A percentile compares a stretch with the other conserved stretches of the same genome.
Conservation (phyloP, 805 yeast genomes). For the Kuraishia capsulata region DNA sequence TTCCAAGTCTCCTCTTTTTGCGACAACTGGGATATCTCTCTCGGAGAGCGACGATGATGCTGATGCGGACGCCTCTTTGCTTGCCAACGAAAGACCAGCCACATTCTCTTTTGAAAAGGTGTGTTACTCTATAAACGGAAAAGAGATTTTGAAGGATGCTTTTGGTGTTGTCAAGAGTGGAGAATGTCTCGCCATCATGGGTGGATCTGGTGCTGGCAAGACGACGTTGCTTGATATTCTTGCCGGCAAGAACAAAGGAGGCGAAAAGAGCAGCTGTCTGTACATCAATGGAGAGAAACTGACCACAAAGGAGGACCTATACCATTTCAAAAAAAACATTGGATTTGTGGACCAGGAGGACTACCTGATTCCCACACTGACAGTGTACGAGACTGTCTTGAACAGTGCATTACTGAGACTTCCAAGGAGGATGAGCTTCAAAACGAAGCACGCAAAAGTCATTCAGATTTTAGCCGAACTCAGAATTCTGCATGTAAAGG, state of each 20-base stretch:
- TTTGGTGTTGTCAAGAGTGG: constrained; percentile 81
- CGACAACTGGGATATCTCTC: constrained; percentile 13
- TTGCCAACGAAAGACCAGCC: constrained; percentile 56
- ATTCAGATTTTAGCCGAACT: constrained; percentile 79
- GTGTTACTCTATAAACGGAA: constrained; percentile 46
- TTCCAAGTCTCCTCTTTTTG: constrained; percentile 56
- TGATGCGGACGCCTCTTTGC: constrained; percentile 24
- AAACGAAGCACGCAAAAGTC: constrained; percentile 70
- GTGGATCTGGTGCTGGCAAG: constrained; percentile 98
- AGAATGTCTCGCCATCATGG: constrained; percentile 91
- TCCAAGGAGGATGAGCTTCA: constrained; percentile 70
- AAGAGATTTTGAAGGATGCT: constrained; percentile 48
- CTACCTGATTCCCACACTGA: constrained; percentile 78
- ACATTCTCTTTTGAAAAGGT: constrained; percentile 70
- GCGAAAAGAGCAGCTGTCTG: constrained; percentile 56
- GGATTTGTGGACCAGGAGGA: constrained; percentile 98
- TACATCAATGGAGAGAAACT: constrained; percentile 62
- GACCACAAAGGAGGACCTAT: constrained; percentile 16
- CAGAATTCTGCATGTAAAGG: constrained; percentile 75
- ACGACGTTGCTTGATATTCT: constrained; percentile 87
- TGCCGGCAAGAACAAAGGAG: constrained; percentile 82
- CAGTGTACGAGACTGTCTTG: constrained; percentile 92
- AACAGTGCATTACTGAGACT: constrained; percentile 85
- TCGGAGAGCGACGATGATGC: constrained; percentile 20
- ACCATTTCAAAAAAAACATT: constrained; percentile 53